Evolutionary conservation across 2,329 filamentous ascomycete genomes (phyloP), one percentile per base, ranked within the genome.

Genomic region (Fusarium musae): DNA sequence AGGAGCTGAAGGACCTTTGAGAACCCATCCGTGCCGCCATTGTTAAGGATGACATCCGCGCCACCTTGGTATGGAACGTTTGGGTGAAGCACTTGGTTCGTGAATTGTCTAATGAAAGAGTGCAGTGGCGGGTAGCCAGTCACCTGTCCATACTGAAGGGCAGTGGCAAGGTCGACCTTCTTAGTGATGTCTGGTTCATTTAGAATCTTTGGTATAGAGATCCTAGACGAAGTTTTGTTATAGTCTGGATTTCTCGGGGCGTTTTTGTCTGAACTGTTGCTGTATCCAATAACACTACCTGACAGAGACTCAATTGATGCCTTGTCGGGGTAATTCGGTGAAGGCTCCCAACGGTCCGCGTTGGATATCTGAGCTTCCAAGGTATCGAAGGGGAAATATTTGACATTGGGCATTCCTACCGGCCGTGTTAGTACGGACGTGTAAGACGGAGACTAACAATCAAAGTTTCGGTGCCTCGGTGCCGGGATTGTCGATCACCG

Each of bases 361-460:
- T 88, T 37, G 94, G 93, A 49, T 69, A 92, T 90, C 73, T 92
- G 91, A 44, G 95, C 93, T 82, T 97, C 94, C 71, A 98, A 90
- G 2, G 94, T 96, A 78, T 98, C 95, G 82, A 93, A 97, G 13
- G 95, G 95, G 79, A 98, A 98, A 83, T 94, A 94, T 65, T 88
- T 88, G 43, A 92, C 86, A 81, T 96, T 92, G 21, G 95, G 95
- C 28, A 97, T 88, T 68, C 94, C 93, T 95, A 43, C 23, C 46
- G 17, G 12, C 21, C 32, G 43, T 49, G 44, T 77, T 54, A 78
- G 73, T 40, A 39, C 47, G 15, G 37, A 37, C 17, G 17, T 50
- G 39, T 62, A 44, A 46, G 37, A 42, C 52, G 30, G 46, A 56
- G 34, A 17, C 28, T 34, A 47, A 34, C 28, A 44, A 50, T 26